These are phyloP conservation scores for Singerocomus inundabilis DNA, from an alignment of 1,284 basidiomycete genomes.

Conservation along the genomic window DNA sequence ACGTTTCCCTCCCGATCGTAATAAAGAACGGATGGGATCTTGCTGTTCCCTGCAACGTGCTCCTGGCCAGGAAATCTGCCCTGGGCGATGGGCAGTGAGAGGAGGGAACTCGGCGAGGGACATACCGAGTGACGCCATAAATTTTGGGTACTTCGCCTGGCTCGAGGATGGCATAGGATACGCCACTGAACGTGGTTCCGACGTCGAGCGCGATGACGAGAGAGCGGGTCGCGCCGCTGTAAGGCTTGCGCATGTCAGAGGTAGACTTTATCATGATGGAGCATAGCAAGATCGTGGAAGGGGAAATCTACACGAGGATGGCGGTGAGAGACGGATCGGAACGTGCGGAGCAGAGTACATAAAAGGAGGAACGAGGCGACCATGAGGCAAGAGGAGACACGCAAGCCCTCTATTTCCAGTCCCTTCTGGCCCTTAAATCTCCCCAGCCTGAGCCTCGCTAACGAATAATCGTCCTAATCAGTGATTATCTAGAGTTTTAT, in stretches of 20 bases:
- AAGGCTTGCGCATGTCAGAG: constrained; percentile 67
- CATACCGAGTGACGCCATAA: constrained; percentile 66
- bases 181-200: constrained; percentile 74
- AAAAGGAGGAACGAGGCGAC: constrained; percentile 15
- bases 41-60: constrained; percentile 78
- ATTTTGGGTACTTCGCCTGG: constrained; percentile 73
- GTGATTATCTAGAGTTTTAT: constrained; percentile 43
- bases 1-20: constrained; percentile 63
- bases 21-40: constrained; percentile 74
- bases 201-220: constrained; percentile 74
- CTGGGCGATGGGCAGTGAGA: constrained; percentile 14
- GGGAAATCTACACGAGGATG: background rate
- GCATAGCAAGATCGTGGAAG: background rate
- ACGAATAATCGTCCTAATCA: constrained; percentile 19
- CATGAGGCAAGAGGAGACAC: constrained; percentile 23
- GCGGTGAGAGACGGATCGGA: constrained; percentile 3
- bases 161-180: constrained; percentile 74
- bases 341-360: constrained; percentile 3
- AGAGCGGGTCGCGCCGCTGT: constrained; percentile 56
- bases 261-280: constrained; percentile 26
- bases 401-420: constrained; percentile 20
- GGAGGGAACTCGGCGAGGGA: background rate
- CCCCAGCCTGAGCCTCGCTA: constrained; percentile 15
- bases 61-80: constrained; percentile 75
- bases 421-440: constrained; percentile 17